Base-by-base conservation (phyloP, 768 basidiomycete genomes). In the Naganishia onofrii region DNA sequence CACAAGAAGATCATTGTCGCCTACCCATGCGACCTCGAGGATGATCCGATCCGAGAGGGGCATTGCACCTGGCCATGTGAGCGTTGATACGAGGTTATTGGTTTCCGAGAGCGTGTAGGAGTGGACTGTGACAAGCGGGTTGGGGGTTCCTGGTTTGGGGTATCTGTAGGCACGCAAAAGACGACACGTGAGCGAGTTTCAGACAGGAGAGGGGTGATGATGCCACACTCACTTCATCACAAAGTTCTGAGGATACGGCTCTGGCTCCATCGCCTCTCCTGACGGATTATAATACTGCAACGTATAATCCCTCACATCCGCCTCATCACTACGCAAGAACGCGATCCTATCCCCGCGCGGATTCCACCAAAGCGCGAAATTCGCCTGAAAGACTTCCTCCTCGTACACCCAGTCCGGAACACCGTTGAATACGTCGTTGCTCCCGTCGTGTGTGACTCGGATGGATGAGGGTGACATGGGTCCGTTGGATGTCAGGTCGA, bases 251-350 rank as follows among this genome's bases (percentile, higher is more conserved):
- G 77, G 89, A 80, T 95, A 97, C 36, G 92, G 92, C 46, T 90
- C 83, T 32, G 92, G 88, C 32, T 85, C 82, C 76, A 87, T 83
- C 57, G 87, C 82, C 77, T 92, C 85, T 0, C 85, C 84, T 0
- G 88, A 88, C 19, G 92, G 92, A 76, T 97, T 97, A 82, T 95
- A 99, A 53, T 97, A 85, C 1, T 94, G 93, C 82, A 91, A 92
- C 46, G 84, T 86, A 82, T 87, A 99, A 76, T 90, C 90, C 65
- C 89, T 87, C 2, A 99, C 96, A 0, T 84, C 82, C 0, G 91
- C 90, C 82, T 98, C 95, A 78, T 99, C 92, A 71, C 92, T 88
- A 13, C 86, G 82, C 52, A 97, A 86, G 84, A 90, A 99, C 0
- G 93, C 92, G 53, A 99, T 72, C 38, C 83, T 82, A 2, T 79